Conservation (phyloP, 2,329 filamentous ascomycete genomes). For the Trichoderma gracile region DNA sequence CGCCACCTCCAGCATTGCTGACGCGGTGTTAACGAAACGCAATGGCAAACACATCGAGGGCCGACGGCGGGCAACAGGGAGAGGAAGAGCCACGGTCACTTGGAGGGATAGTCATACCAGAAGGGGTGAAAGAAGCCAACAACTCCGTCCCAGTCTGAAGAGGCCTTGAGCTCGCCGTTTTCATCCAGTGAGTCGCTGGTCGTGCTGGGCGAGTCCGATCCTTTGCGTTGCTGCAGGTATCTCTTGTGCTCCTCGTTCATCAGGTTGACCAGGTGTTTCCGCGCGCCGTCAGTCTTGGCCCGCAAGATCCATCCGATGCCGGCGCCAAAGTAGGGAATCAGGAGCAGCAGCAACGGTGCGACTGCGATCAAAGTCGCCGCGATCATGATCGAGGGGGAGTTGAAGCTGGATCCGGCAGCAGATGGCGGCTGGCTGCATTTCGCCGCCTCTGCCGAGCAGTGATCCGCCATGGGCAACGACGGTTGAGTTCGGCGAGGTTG, state of each 20-base stretch:
- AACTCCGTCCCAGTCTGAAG: slow-evolving; percentile 73
- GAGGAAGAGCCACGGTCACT: neutral
- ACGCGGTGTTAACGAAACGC: slow-evolving; percentile 23
- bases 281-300: slow-evolving; percentile 64
- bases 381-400: slow-evolving; percentile 33
- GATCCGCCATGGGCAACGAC: slow-evolving; percentile 17
- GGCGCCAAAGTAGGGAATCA: slow-evolving; percentile 43
- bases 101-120: slow-evolving; percentile 59
- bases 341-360: slow-evolving; percentile 31
- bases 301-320: slow-evolving; percentile 61
- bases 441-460: slow-evolving; percentile 21
- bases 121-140: slow-evolving; percentile 98
- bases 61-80: slow-evolving; percentile 1
- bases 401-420: slow-evolving; percentile 34
- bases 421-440: slow-evolving; percentile 16
- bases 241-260: slow-evolving; percentile 50
- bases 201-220: slow-evolving; percentile 35
- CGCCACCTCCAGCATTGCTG: slow-evolving; percentile 93
- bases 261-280: slow-evolving; percentile 56
- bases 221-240: slow-evolving; percentile 39
- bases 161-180: slow-evolving; percentile 40
- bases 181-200: slow-evolving; percentile 66
- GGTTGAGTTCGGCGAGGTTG: neutral
- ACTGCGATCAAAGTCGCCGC: slow-evolving; percentile 31
- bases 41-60: slow-evolving; percentile 1